Conservation (phyloP, 441 rosid species). For the Kokia cookei region DNA sequence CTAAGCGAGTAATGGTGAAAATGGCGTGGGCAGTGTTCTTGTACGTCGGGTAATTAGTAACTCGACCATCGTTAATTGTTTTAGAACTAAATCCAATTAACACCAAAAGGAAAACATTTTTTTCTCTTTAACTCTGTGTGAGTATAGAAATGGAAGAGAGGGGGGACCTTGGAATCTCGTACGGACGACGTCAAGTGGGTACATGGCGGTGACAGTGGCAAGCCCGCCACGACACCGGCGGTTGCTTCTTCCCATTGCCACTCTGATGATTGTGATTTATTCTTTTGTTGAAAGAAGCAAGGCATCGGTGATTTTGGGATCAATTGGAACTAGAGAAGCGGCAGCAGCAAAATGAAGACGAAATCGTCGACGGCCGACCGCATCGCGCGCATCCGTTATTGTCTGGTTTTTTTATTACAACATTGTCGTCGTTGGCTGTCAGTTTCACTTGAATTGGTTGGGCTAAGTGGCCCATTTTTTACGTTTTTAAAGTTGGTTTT, state of each 20-base stretch:
- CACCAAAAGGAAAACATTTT: not conserved
- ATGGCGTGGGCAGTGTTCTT: slow-evolving; percentile 78
- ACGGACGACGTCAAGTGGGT: slow-evolving; percentile 91
- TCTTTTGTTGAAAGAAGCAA: not conserved
- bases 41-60: slow-evolving; percentile 56
- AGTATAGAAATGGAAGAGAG: not conserved
- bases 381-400: not conserved
- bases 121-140: not conserved
- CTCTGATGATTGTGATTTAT: slow-evolving; percentile 1
- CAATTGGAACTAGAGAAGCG: not conserved
- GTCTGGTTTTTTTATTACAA: not conserved
- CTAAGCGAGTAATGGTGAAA: slow-evolving; percentile 64
- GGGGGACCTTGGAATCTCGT: slow-evolving; percentile 82
- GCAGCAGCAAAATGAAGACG: not conserved
- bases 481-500: not conserved
- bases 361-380: not conserved
- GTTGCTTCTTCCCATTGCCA: slow-evolving; percentile 90
- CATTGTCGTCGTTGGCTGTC: not conserved
- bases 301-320: not conserved
- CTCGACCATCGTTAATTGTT: slow-evolving; percentile 75
- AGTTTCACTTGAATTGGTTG: not conserved
- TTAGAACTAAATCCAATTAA: not conserved
- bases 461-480: not conserved
- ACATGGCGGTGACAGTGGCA: slow-evolving; percentile 78
- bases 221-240: slow-evolving; percentile 87